Evolutionary conservation across 2,329 filamentous ascomycete species (phyloP), one percentile per base, ranked within the genome.

Genomic region (Aspergillus aculeatus): DNA sequence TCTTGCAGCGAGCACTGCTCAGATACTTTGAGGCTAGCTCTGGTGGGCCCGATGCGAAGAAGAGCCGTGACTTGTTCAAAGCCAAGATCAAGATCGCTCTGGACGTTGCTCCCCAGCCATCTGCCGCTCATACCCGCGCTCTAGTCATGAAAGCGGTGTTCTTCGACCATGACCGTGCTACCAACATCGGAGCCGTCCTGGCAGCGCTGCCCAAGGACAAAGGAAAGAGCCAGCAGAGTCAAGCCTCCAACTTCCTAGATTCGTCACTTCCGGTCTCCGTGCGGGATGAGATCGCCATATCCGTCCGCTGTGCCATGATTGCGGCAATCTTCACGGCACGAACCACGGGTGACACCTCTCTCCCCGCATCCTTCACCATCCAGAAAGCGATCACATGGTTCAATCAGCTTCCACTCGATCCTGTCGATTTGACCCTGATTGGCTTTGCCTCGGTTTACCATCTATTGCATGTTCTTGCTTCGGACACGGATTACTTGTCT

Each of bases 101-200:
- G 62, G 83, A 84, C 59, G 84, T 87, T 7, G 91, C 93, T 0
- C 94, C 94, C 0, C 86, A 89, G 41, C 90, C 89, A 12, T 96
- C 92, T 1, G 85, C 86, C 23, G 89, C 90, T 2, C 82, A 85
- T 54, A 79, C 83, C 11, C 80, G 86, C 49, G 83, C 84, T 14
- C 75, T 86, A 4, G 83, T 84, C 12, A 83, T 85, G 62, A 84
- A 84, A 68, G 83, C 85, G 7, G 79, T 88, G 2, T 79, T 87
- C 31, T 79, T 82, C n/a, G 81, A 84, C 55, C 73, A 79, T 7
- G 77, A 82, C 56, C 81, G 84, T 35, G 74, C 81, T 16, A 65
- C 73, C 24, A 82, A 82, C 65, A 82, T 87, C 50, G 73, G 79
- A 23, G 75, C 80, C 3, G 83, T 84, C 3, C 77, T 86, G 47